Percentiles rank a stretch among this genome's conserved stretches.
Conservation (phyloP, 2,329 filamentous ascomycete species). For the Botrytis medusae region DNA sequence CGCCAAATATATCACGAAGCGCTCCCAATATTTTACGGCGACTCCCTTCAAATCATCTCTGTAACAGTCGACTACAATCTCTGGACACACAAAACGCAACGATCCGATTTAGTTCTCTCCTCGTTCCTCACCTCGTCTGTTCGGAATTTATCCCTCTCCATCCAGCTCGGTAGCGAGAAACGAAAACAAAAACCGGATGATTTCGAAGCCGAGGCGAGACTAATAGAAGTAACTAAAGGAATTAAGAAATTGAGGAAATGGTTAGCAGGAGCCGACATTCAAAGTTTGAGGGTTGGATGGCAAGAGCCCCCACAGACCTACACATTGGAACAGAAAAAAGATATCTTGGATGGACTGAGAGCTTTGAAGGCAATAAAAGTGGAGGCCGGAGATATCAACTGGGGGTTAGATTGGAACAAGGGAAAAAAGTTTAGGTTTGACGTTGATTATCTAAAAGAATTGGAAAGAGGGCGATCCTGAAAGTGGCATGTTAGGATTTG, state of each 20-base stretch:
- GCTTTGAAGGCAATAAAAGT: constrained; percentile 29
- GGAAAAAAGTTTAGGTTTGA: constrained; percentile 34
- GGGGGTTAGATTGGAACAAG: constrained; percentile 36
- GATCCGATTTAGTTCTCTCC: constrained; percentile 31
- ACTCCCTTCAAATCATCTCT: constrained; percentile 28
- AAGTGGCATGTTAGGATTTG: neutral
- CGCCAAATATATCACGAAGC: constrained; percentile 34
- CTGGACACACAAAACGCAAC: constrained; percentile 35
- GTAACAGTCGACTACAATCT: constrained; percentile 35
- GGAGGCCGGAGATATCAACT: constrained; percentile 34
- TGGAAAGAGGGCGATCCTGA: constrained; percentile 28
- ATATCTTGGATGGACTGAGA: constrained; percentile 34
- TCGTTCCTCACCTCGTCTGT: constrained; percentile 31
- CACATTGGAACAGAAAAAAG: constrained; percentile 35
- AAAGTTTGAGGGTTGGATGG: constrained; percentile 33
- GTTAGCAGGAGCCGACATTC: constrained; percentile 33
- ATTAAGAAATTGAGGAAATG: constrained; percentile 35
- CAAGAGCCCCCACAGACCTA: constrained; percentile 37
- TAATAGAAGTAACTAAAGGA: constrained; percentile 76
- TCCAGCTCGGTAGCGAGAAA: constrained; percentile 36
- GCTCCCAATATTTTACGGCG: constrained; percentile 35
- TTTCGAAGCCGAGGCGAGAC: constrained; percentile 53
- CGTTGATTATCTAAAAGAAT: constrained; percentile 32
- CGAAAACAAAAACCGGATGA: constrained; percentile 40
- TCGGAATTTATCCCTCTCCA: constrained; percentile 31